A percentile compares a stretch with the other conserved stretches of the same genome.
Conservation (phyloP, 2,329 filamentous ascomycete genomes). For the Acarospora socialis region DNA sequence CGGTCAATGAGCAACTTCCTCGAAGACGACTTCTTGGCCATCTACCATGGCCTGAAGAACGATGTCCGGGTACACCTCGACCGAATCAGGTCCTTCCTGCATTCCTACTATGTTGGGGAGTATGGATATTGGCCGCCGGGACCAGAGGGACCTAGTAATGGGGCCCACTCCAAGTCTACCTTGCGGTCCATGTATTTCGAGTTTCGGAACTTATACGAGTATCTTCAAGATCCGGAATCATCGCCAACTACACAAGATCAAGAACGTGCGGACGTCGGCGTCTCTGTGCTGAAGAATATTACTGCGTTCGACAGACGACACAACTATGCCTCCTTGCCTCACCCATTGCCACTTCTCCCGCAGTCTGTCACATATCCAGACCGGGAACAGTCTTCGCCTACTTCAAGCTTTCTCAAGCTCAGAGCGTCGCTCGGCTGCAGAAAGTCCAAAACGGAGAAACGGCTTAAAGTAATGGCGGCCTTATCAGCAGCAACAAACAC, state of each 20-base stretch:
- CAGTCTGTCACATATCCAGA: constrained; percentile 18
- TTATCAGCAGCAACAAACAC: constrained; percentile 36
- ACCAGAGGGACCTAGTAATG: constrained; percentile 26
- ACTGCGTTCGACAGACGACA: constrained; percentile 50
- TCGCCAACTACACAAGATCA: constrained; percentile 37
- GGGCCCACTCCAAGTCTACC: constrained; percentile 36
- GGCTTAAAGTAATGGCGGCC: constrained; percentile 39
- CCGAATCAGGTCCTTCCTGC: constrained; percentile 55
- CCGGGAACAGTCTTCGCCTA: constrained; percentile 13
- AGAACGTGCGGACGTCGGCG: constrained; percentile 46
- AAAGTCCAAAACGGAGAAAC: constrained; percentile 30
- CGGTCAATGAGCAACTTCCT: constrained; percentile 52
- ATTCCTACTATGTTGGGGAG: constrained; percentile 50
- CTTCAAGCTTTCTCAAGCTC: constrained; percentile 20
- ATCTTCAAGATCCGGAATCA: constrained; percentile 50
- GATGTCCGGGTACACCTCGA: constrained; percentile 54
- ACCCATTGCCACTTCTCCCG: constrained; percentile 56
- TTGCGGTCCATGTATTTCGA: constrained; percentile 51
- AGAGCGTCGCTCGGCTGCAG: constrained; percentile 17
- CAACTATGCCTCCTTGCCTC: constrained; percentile 43
- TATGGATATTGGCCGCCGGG: constrained; percentile 60
- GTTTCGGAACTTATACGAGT: constrained; percentile 56
- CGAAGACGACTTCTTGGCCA: constrained; percentile 53
- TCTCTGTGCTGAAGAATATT: constrained; percentile 56
- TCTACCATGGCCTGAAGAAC: constrained; percentile 48